Percentiles rank a stretch among this genome's conserved stretches.
Conservation (phyloP, 352 stramenopile genomes). For the Phytophthora sp. region DNA sequence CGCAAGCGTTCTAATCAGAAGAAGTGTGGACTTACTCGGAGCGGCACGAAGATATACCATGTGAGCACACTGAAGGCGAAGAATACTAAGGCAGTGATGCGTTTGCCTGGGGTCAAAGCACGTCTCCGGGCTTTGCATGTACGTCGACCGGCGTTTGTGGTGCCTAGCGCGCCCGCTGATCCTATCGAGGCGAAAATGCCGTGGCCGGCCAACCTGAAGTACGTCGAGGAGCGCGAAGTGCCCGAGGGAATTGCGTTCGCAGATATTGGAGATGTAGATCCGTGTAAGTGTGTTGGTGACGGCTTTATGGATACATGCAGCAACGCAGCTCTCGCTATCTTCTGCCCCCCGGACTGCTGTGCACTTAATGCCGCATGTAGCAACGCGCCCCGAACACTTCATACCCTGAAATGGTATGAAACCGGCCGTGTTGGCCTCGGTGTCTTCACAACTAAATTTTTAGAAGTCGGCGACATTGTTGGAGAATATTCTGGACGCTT, state of each 20-base stretch:
- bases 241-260: background rate
- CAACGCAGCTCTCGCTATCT: background rate
- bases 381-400: background rate
- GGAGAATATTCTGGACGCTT: conserved; percentile 1
- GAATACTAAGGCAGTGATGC: background rate
- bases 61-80: background rate
- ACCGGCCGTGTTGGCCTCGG: background rate
- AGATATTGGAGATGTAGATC: conserved; percentile 1
- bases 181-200: background rate
- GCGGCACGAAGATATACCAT: background rate
- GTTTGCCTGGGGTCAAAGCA: background rate
- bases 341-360: background rate
- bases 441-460: conserved; percentile 1
- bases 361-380: background rate
- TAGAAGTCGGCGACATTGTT: conserved; percentile 10
- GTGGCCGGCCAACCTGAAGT: background rate
- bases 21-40: background rate
- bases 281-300: background rate
- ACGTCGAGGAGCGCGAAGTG: background rate
- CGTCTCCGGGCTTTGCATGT: background rate
- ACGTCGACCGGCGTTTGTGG: background rate
- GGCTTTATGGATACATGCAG: conserved; percentile 8
- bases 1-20: background rate
- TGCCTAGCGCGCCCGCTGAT: background rate
- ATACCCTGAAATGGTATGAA: background rate